Evolutionary conservation across 208 protist species (phyloP).

Genomic region (Leishmania braziliensis): DNA sequence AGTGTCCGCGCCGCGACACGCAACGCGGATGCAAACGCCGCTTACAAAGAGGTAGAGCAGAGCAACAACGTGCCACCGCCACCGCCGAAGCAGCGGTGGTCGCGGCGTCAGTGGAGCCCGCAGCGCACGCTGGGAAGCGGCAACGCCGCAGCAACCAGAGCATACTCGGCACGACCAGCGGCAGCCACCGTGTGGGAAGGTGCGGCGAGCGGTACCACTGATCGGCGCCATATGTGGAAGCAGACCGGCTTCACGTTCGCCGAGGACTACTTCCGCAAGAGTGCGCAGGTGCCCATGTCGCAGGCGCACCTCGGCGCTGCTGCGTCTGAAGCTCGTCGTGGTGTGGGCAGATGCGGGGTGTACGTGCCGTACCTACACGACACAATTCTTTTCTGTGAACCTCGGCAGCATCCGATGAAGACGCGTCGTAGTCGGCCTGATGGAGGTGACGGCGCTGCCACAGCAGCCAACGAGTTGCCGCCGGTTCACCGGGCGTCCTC

Average conservation of each 20-base stretch:
- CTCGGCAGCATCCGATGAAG: slow-evolving; percentile 2
- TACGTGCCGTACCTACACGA: slow-evolving; percentile 67
- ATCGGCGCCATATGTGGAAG: slow-evolving; percentile 7
- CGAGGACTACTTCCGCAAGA: slow-evolving; percentile 19
- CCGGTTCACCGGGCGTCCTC: not conserved
- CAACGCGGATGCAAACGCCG: not conserved
- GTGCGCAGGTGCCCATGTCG: slow-evolving; percentile 36
- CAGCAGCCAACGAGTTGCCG: not conserved
- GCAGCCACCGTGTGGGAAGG: slow-evolving; percentile 5
- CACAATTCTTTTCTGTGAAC: slow-evolving; percentile 42
- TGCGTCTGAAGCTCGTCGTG: not conserved
- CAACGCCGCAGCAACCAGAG: not conserved
- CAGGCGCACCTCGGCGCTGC: slow-evolving; percentile 9
- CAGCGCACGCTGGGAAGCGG: not conserved
- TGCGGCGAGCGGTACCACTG: not conserved
- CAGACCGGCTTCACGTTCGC: slow-evolving; percentile 10
- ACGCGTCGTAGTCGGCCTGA: too few relatives aligned
- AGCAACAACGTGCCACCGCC: not conserved
- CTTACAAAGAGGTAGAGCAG: not conserved
- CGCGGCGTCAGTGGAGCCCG: not conserved
- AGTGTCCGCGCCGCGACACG: not conserved
- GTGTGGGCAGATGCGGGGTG: not conserved
- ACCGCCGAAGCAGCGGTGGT: not conserved
- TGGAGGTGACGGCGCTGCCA: not conserved
- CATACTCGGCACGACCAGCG: not conserved